phyloP scores from a whole-genome alignment of 805 yeast species.

The Metschnikowia chrysomelidarum region DNA sequence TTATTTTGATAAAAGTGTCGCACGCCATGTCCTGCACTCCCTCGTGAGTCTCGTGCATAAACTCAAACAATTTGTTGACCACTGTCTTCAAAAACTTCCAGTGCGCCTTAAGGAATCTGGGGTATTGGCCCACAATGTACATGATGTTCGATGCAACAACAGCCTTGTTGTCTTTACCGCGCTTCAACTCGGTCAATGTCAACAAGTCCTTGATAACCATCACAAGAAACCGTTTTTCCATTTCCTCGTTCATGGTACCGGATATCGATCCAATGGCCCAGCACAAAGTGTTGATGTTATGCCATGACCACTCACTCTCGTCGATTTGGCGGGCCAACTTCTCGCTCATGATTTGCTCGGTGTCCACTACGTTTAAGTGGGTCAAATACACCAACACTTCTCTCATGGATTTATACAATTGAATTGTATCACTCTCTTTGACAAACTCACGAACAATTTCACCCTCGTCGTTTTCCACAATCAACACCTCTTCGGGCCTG shows the following conservation, averaged over 20 bases:
- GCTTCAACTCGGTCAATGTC: slow-evolving; percentile 90
- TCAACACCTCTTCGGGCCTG: slow-evolving; percentile 94
- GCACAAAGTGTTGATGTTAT: slow-evolving; percentile 91
- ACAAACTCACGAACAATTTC: slow-evolving; percentile 97
- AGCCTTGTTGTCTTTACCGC: slow-evolving; percentile 97
- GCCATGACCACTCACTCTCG: slow-evolving; percentile 99
- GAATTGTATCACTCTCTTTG: slow-evolving; percentile 95
- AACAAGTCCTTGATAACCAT: slow-evolving; percentile 89
- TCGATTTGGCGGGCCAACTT: slow-evolving; percentile 91
- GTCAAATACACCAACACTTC: slow-evolving; percentile 94
- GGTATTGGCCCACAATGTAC: slow-evolving; percentile 99
- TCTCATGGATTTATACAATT: slow-evolving; percentile 90
- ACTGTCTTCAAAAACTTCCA: slow-evolving; percentile 98
- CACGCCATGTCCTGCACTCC: slow-evolving; percentile 99
- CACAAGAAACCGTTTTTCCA: slow-evolving; percentile 92
- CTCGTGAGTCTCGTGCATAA: slow-evolving; percentile 99
- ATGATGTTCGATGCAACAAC: slow-evolving; percentile 99
- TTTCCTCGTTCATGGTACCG: slow-evolving; percentile 97
- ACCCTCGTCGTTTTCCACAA: slow-evolving; percentile 98
- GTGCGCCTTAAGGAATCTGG: slow-evolving; percentile 94
- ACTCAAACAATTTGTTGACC: slow-evolving; percentile 91
- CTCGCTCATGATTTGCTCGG: slow-evolving; percentile 89
- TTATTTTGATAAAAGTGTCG: slow-evolving; percentile 95
- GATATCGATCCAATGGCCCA: slow-evolving; percentile 99
- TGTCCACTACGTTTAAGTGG: slow-evolving; percentile 90